Percentiles rank a stretch among this genome's conserved stretches.
Evolutionary conservation across 179 eudicot genomes (phyloP).

Genomic region (Amaranthus tricolor): DNA sequence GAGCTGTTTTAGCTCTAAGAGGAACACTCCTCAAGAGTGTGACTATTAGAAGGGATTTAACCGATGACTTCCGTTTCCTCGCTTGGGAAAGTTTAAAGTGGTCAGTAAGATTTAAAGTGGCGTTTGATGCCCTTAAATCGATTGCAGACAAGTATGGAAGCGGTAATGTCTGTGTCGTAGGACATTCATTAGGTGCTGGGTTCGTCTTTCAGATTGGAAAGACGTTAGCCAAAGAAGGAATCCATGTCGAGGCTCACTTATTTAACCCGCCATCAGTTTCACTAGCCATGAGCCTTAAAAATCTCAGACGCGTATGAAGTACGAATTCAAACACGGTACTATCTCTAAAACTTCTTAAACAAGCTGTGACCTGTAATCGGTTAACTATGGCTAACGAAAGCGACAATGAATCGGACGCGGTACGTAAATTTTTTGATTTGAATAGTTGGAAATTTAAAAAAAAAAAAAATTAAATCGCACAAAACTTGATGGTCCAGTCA

Average conservation of each 20-base stretch:
- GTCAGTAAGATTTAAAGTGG: slow-evolving; percentile 64
- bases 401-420: too few species aligned
- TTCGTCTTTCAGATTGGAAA: slow-evolving; percentile 97
- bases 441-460: too few species aligned
- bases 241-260: slow-evolving; percentile 82
- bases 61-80: slow-evolving; percentile 85
- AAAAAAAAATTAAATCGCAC: too few species aligned
- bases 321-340: too few species aligned
- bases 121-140: slow-evolving; percentile 64
- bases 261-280: slow-evolving; percentile 97
- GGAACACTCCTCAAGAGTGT: slow-evolving; percentile 76
- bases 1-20: slow-evolving; percentile 73
- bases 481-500: too few species aligned
- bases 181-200: slow-evolving; percentile 91
- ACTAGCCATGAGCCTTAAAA: slow-evolving; percentile 69
- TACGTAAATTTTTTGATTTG: too few species aligned
- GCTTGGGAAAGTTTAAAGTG: slow-evolving; percentile 97
- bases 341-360: too few species aligned
- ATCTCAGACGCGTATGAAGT: too few species aligned
- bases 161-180: slow-evolving; percentile 69
- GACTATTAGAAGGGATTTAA: slow-evolving; percentile 75
- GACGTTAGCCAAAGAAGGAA: slow-evolving; percentile 71
- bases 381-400: too few species aligned
- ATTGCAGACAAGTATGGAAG: slow-evolving; percentile 65
- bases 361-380: too few species aligned